phyloP scores from a whole-genome alignment of 1,284 basidiomycete species.

The Ustilago bromivora region DNA sequence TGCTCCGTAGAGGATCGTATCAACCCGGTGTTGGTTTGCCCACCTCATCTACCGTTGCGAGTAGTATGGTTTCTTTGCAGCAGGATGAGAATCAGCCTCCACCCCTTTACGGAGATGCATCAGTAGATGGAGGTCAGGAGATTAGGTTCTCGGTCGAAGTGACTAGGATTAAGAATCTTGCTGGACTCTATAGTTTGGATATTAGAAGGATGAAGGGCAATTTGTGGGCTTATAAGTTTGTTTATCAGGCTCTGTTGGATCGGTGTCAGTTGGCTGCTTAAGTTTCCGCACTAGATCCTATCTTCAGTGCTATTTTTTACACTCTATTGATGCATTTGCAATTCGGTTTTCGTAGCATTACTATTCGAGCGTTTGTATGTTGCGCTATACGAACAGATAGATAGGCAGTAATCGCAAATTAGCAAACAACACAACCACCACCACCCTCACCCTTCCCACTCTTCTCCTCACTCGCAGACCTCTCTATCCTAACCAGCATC shows the following conservation, averaged over 20 bases:
- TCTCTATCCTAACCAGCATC: constrained; percentile 24
- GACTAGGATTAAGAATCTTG: constrained; percentile 65
- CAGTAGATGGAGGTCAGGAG: constrained; percentile 66
- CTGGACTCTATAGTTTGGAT: constrained; percentile 67
- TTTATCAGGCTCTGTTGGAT: constrained; percentile 64
- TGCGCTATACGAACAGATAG: no score
- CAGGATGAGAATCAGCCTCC: constrained; percentile 52
- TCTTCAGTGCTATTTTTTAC: background rate
- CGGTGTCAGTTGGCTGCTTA: constrained; percentile 42
- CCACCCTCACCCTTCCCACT: background rate
- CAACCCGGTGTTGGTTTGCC: constrained; percentile 25
- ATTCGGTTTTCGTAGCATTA: background rate
- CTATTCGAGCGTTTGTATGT: no score
- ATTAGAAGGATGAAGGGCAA: constrained; percentile 68
- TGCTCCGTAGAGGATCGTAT: constrained; percentile 55
- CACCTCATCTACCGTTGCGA: constrained; percentile 23
- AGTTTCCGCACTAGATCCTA: no score
- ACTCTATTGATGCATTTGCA: background rate
- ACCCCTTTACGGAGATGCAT: constrained; percentile 63
- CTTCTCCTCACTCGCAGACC: background rate
- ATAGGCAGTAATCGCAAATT: background rate
- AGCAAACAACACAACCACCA: constrained; percentile 23
- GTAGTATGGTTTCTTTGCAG: constrained; percentile 17
- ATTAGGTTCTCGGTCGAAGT: constrained; percentile 68
- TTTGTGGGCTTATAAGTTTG: constrained; percentile 67